Evolutionary conservation across 2,329 filamentous ascomycete genomes (phyloP).

Genomic region (Xylaria digitata): DNA sequence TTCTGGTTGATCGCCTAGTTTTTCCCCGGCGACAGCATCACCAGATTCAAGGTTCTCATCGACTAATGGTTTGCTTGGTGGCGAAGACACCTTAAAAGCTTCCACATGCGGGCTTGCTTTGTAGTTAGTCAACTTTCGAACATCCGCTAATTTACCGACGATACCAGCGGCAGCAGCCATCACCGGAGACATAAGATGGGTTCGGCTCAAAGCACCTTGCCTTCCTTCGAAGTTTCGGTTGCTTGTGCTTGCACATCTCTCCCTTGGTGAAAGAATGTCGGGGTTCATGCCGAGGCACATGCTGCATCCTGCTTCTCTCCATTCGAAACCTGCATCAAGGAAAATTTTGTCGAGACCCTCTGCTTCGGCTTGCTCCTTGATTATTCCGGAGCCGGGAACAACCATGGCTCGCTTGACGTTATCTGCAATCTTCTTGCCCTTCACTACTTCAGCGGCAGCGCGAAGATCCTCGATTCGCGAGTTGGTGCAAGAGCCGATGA

Average conservation of each 20-base stretch:
- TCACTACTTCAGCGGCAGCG: constrained; percentile 84
- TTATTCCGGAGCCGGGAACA: constrained; percentile 92
- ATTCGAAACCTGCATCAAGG: constrained; percentile 91
- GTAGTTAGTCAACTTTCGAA: constrained; percentile 79
- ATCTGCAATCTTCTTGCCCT: constrained; percentile 85
- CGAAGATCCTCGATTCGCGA: constrained; percentile 95
- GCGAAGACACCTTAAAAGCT: constrained; percentile 56
- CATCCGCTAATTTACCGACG: constrained; percentile 89
- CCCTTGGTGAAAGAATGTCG: constrained; percentile 90
- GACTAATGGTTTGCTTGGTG: constrained; percentile 58
- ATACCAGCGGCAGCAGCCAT: constrained; percentile 95
- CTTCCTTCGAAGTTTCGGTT: constrained; percentile 98
- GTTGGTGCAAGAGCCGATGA: constrained; percentile 98
- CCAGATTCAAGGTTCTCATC: constrained; percentile 65
- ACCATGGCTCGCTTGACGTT: constrained; percentile 97
- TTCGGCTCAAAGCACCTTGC: constrained; percentile 90
- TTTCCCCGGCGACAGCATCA: constrained; percentile 62
- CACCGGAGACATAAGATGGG: constrained; percentile 95
- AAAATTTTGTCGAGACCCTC: constrained; percentile 97
- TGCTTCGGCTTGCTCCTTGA: constrained; percentile 89
- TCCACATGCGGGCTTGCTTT: constrained; percentile 69
- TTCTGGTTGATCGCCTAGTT: constrained; percentile 68
- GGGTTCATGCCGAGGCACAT: constrained; percentile 99
- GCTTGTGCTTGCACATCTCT: constrained; percentile 94
- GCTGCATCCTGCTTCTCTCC: constrained; percentile 97